Percentiles rank a stretch among this genome's conserved stretches.
Evolutionary conservation across 2,329 filamentous ascomycete species (phyloP).

Genomic region (Zymoseptoria passerinii): DNA sequence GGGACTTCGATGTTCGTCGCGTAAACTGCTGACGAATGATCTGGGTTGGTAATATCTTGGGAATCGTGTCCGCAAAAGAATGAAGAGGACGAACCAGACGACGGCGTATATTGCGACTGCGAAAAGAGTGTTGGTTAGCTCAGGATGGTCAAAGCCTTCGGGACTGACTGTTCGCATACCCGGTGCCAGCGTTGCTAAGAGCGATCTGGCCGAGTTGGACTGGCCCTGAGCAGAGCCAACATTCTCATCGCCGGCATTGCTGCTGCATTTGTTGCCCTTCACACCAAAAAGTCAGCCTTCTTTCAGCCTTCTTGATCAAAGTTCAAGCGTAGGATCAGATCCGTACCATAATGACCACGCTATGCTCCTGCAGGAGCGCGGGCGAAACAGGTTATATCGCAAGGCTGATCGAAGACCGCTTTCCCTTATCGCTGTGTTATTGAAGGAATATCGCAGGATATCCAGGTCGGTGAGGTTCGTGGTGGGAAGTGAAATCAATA

Average conservation of each 20-base stretch:
- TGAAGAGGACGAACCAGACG: conserved; percentile 31
- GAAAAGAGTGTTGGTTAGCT: conserved; percentile 12
- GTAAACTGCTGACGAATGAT: conserved; percentile 38
- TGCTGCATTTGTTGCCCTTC: background rate
- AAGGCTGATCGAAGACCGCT: background rate
- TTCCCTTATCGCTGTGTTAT: background rate
- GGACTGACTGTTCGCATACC: background rate
- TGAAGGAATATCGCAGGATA: background rate
- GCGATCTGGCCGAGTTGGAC: conserved; percentile 24
- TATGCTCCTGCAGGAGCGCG: background rate
- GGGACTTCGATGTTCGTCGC: conserved; percentile 35
- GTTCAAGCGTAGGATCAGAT: background rate
- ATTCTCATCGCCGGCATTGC: conserved; percentile 16
- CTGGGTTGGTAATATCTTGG: conserved; percentile 39
- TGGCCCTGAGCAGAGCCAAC: conserved; percentile 18
- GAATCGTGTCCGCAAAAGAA: conserved; percentile 36
- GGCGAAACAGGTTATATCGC: background rate
- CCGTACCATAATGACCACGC: background rate
- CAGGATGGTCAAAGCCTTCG: background rate
- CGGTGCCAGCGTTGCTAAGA: conserved; percentile 30
- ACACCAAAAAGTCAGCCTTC: background rate
- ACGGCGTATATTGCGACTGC: conserved; percentile 28
- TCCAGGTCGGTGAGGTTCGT: background rate
- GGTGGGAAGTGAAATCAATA: background rate
- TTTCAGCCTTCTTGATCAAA: background rate